These are phyloP conservation scores for Fusarium torreyae DNA, from an alignment of 2,329 filamentous ascomycete species.

Conservation along the genomic window DNA sequence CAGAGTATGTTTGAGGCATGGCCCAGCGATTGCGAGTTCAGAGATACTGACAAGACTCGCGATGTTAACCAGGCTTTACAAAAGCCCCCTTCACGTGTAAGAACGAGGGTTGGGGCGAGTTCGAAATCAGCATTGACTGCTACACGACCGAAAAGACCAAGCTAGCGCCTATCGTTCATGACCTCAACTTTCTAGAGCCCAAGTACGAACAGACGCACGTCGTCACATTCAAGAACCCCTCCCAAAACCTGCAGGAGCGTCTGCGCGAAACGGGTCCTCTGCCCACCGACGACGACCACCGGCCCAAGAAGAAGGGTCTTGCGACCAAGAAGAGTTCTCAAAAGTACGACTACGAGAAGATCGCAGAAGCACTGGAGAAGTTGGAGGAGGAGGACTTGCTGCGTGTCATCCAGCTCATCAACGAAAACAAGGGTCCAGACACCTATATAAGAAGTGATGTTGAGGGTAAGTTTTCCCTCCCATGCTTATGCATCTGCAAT, in stretches of 20 bases:
- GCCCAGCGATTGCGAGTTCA: neutral
- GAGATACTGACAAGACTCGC: slow-evolving; percentile 34
- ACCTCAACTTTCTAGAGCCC: slow-evolving; percentile 89
- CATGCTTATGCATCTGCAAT: neutral
- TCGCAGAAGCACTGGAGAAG: slow-evolving; percentile 91
- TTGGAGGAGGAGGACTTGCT: slow-evolving; percentile 93
- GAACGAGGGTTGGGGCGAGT: slow-evolving; percentile 99
- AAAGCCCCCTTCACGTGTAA: slow-evolving; percentile 89
- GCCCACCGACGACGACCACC: slow-evolving; percentile 79
- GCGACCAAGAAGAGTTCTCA: slow-evolving; percentile 84
- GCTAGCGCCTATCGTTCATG: slow-evolving; percentile 80
- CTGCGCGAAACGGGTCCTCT: slow-evolving; percentile 89
- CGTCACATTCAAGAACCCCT: slow-evolving; percentile 93
- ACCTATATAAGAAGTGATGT: slow-evolving; percentile 98
- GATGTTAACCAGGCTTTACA: slow-evolving; percentile 74
- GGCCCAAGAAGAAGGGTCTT: slow-evolving; percentile 72
- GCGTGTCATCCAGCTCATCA: slow-evolving; percentile 96
- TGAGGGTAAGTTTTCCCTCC: slow-evolving; percentile 76
- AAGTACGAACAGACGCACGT: slow-evolving; percentile 87
- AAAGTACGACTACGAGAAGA: slow-evolving; percentile 90
- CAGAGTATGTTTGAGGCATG: slow-evolving; percentile 75
- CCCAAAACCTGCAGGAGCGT: slow-evolving; percentile 82
- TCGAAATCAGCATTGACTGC: slow-evolving; percentile 91
- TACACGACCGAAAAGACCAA: slow-evolving; percentile 91
- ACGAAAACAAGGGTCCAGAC: slow-evolving; percentile 94